Evolutionary conservation across 192 early-diverging fungal species (phyloP).

Genomic region (Rhizophagus clarus): DNA sequence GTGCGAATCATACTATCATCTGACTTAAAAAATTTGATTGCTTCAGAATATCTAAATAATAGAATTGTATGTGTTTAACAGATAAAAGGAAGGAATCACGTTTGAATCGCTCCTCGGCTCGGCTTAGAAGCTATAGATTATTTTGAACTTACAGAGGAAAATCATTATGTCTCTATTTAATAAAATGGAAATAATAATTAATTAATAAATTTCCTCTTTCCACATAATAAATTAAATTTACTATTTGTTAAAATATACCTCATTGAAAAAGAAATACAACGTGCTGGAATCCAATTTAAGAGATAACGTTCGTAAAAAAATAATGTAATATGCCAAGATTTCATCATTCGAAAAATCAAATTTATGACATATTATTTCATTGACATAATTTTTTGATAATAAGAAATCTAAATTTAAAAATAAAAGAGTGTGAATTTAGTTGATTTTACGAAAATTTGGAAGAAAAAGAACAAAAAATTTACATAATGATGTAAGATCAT

Average conservation of each 20-base stretch:
- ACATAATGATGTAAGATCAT: conserved; percentile 48
- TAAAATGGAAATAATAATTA: neutral
- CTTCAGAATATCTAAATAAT: conserved; percentile 61
- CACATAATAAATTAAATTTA: neutral
- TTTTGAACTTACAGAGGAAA: conserved; percentile 40
- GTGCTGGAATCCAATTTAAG: conserved; percentile 64
- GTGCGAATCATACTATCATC: conserved; percentile 74
- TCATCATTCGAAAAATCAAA: conserved; percentile 69
- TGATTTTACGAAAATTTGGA: neutral
- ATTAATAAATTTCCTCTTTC: neutral
- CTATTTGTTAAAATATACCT: conserved; percentile 28
- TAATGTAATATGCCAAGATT: conserved; percentile 67
- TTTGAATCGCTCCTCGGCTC: too few species aligned
- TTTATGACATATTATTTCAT: conserved; percentile 60
- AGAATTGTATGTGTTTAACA: neutral
- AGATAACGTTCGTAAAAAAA: conserved; percentile 70
- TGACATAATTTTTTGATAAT: conserved; percentile 76
- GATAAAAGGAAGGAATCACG: too few species aligned
- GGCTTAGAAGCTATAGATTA: too few species aligned
- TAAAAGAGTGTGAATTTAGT: neutral
- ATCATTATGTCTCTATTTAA: conserved; percentile 35
- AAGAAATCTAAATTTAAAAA: conserved; percentile 51
- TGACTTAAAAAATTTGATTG: conserved; percentile 65
- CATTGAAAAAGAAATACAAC: conserved; percentile 67
- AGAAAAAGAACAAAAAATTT: conserved; percentile 14